Evolutionary conservation across 306 rosid species (phyloP).

Genomic region (Neltuma alba): DNA sequence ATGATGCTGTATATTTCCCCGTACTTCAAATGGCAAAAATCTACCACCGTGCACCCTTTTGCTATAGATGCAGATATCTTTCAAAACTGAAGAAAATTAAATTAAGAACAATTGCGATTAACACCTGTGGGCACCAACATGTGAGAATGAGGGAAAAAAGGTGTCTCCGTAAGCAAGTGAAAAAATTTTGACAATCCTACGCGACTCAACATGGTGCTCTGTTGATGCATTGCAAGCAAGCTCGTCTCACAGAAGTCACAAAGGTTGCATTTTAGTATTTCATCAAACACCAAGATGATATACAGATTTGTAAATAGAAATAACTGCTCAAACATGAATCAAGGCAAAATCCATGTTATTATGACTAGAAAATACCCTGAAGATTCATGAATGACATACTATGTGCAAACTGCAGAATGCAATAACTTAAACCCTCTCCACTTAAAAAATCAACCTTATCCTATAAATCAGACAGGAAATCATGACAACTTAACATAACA

Average conservation of each 20-base stretch:
- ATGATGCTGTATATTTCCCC: not conserved
- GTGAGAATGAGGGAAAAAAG: constrained; percentile 1
- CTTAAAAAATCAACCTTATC: constrained; percentile 24
- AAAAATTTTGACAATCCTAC: constrained; percentile 28
- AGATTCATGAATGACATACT: constrained; percentile 19
- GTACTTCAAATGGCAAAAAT: constrained; percentile 16
- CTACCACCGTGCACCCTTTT: constrained; percentile 14
- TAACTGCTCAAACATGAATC: constrained; percentile 28
- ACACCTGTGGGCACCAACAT: constrained; percentile 4
- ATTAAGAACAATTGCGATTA: constrained; percentile 3
- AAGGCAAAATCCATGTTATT: constrained; percentile 11
- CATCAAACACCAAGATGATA: constrained; percentile 16
- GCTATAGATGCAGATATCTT: constrained; percentile 27
- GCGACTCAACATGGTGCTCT: constrained; percentile 11
- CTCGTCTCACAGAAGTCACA: constrained; percentile 20
- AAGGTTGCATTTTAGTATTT: constrained; percentile 11
- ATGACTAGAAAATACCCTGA: constrained; percentile 14
- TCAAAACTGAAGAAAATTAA: constrained; percentile 27
- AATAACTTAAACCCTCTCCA: constrained; percentile 16
- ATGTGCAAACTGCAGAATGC: constrained; percentile 3
- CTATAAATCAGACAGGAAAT: constrained; percentile 21
- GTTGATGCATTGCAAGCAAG: not conserved
- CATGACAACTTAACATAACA: constrained; percentile 15
- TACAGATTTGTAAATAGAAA: constrained; percentile 31
- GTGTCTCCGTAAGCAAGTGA: constrained; percentile 5